phyloP scores from a whole-genome alignment of 305 asterid genomes.

The Euphrasia arctica region DNA sequence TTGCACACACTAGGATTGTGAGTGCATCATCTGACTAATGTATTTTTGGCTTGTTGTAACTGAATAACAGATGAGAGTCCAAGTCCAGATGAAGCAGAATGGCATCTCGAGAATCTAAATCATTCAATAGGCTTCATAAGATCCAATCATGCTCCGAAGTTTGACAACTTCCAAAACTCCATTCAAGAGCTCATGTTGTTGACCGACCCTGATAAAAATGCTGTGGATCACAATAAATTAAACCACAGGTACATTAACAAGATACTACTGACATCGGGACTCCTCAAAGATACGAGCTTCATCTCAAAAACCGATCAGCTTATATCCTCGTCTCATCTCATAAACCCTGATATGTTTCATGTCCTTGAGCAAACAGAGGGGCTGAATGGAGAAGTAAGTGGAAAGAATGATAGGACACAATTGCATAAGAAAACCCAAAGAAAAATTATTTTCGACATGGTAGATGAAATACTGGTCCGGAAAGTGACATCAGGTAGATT shows the following conservation, averaged over 20 bases:
- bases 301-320: conserved; percentile 43
- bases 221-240: conserved; percentile 30
- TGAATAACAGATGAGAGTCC: conserved; percentile 43
- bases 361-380: conserved; percentile 66
- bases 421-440: conserved; percentile 49
- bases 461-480: conserved; percentile 60
- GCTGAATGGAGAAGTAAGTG: conserved; percentile 2
- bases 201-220: conserved; percentile 35
- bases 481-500: conserved; percentile 48
- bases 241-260: conserved; percentile 60
- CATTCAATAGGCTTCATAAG: conserved; percentile 33
- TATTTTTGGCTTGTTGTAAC: conserved; percentile 22
- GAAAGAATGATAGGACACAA: conserved; percentile 28
- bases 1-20: conserved; percentile 16
- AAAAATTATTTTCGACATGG: conserved; percentile 66
- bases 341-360: conserved; percentile 60
- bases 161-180: conserved; percentile 40
- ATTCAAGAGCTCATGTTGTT: conserved; percentile 41
- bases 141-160: conserved; percentile 27
- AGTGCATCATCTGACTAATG: conserved; percentile 25
- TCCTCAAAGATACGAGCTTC: conserved; percentile 49
- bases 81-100: conserved; percentile 50
- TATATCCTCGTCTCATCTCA: conserved; percentile 52
- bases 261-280: conserved; percentile 63
- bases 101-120: conserved; percentile 46